These are phyloP conservation scores for Melocanna baccifera DNA, from an alignment of 176 grass and related monocot genomes.

Conservation along the genomic window DNA sequence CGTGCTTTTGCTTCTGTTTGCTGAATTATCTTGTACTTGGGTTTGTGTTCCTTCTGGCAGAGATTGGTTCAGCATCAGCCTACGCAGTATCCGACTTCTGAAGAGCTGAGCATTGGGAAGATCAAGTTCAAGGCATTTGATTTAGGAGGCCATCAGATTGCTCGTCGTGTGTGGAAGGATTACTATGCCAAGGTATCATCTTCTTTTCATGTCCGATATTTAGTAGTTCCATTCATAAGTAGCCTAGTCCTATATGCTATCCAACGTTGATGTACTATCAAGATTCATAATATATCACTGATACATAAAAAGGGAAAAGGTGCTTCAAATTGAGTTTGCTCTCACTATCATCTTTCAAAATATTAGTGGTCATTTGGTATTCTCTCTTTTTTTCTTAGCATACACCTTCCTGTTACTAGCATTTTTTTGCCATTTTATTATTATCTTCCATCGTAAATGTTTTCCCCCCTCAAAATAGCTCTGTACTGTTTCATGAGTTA, in stretches of 20 bases:
- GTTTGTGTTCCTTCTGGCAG: constrained; percentile 42
- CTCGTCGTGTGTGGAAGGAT: constrained; percentile 93
- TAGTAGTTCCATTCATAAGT: not conserved
- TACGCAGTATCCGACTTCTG: constrained; percentile 83
- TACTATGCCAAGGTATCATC: constrained; percentile 80
- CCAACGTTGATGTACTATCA: not conserved
- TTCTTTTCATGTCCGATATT: not conserved
- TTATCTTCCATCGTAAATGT: not conserved
- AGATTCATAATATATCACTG: not conserved
- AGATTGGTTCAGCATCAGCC: constrained; percentile 92
- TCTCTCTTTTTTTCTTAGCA: not conserved
- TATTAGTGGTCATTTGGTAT: not conserved
- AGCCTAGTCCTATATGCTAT: constrained; percentile 9
- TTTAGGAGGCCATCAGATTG: constrained; percentile 92
- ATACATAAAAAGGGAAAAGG: not conserved
- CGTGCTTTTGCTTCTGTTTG: not conserved
- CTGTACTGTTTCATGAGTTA: not conserved
- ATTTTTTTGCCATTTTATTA: not conserved
- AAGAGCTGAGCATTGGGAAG: constrained; percentile 78
- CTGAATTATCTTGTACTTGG: constrained; percentile 17
- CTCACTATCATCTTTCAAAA: constrained; percentile 9
- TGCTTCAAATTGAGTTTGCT: not conserved
- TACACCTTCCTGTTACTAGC: not conserved
- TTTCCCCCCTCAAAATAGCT: not conserved
- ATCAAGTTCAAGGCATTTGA: constrained; percentile 96